Base-by-base conservation (phyloP, 2,329 filamentous ascomycete species). In the Didymella glomerata region DNA sequence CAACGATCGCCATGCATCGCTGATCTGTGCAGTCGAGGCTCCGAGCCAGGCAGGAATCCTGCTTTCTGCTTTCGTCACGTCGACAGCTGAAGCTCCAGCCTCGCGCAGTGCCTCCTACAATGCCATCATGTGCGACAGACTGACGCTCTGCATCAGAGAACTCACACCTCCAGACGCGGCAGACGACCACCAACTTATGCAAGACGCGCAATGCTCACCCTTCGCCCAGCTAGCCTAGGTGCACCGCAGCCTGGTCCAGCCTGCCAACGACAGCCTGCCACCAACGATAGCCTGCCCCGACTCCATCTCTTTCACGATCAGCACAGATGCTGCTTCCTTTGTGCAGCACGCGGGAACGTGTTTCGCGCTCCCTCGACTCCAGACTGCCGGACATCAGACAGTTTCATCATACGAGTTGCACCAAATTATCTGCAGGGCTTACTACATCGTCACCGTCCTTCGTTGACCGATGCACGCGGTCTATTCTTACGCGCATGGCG, bases 371-470 rank as follows among this genome's bases (percentile, higher is more conserved):
- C 41, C 57, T 57, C 55, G 53, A 59, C 57, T 59, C 48, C 54
- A 64, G 56, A 45, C 42, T 46, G n/a, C 24, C 47, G 54, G 57
- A 48, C 54, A 14, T 48, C 54, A 45, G 32, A 48, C 48, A 54
- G 40, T 56, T 38, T 49, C 52, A 44, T 45, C 38, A 41, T 52
- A 61, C 55, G 59, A 55, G 54, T 52, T 51, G 28, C 38, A 57
- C 54, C 22, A 42, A 32, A 57, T 48, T 22, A 30, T 48, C 49
- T 47, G 52, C 55, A 65, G 59, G 59, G 49, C 60, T 59, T 55
- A 59, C 51, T 40, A 38, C 42, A 58, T 52, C 57, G 57, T 66
- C 62, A 63, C 67, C 42, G 38, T 51, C 48, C 56, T 56, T 67
- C 60, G 50, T 47, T 57, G 42, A 54, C 62, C 61, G 54, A 62